Conservation (phyloP, 1,139 yeast species). For the Candida pseudocylindracea region DNA sequence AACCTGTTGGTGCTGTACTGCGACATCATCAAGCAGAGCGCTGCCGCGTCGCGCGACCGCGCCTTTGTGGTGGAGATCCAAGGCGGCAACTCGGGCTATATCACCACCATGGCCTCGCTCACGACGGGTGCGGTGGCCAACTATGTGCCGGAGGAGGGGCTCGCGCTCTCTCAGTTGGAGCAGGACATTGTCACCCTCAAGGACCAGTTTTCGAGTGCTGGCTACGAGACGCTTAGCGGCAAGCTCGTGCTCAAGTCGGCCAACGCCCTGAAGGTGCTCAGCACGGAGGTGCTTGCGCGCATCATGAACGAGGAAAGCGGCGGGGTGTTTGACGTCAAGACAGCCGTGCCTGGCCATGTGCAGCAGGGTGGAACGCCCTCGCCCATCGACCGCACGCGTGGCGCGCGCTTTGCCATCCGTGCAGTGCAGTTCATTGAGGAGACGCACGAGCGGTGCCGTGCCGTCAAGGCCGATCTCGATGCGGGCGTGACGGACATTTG, state of each 20-base stretch:
- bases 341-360: slow-evolving; percentile 69
- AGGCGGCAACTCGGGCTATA: slow-evolving; percentile 90
- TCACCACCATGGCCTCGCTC: slow-evolving; percentile 75
- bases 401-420: slow-evolving; percentile 45
- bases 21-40: slow-evolving; percentile 87
- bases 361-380: slow-evolving; percentile 73
- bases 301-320: slow-evolving; percentile 44
- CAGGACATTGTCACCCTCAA: slow-evolving; percentile 54
- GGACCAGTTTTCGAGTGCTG: slow-evolving; percentile 28
- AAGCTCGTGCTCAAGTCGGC: slow-evolving; percentile 48
- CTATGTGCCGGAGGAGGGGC: slow-evolving; percentile 80
- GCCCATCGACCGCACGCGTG: slow-evolving; percentile 54
- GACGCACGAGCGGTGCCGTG: slow-evolving; percentile 3
- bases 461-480: slow-evolving; percentile 10
- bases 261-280: slow-evolving; percentile 45
- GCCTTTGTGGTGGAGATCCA: slow-evolving; percentile 93
- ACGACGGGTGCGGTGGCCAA: slow-evolving; percentile 87
- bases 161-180: slow-evolving; percentile 47
- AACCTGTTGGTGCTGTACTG: slow-evolving; percentile 80
- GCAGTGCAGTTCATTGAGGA: slow-evolving; percentile 51
- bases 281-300: slow-evolving; percentile 44
- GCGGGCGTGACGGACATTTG: slow-evolving; percentile 12
- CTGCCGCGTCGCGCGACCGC: slow-evolving; percentile 85
- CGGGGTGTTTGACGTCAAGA: slow-evolving; percentile 50
- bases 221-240: slow-evolving; percentile 70